Evolutionary conservation across 139 green algal genomes (phyloP).

Genomic region (Asterochloris sp.): DNA sequence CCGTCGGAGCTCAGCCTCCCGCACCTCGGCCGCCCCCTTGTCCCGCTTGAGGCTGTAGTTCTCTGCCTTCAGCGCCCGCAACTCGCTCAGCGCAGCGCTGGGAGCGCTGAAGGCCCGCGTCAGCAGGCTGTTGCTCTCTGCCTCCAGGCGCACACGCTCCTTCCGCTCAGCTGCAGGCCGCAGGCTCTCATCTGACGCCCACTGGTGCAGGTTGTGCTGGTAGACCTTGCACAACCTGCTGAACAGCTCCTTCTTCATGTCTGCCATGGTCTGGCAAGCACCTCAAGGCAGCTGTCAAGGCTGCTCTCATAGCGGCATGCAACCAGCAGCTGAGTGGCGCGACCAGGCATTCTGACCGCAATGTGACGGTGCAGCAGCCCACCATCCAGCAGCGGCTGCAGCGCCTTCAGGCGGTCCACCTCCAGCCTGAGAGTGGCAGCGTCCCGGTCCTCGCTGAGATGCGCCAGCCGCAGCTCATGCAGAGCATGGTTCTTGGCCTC

Average conservation of each 20-base stretch:
- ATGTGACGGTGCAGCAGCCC: not conserved
- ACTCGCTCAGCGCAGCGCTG: conserved; percentile 19
- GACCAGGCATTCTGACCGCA: no score
- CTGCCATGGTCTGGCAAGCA: no score
- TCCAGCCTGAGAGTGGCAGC: conserved; percentile 5
- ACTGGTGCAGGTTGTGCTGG: not conserved
- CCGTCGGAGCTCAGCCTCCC: conserved; percentile 43
- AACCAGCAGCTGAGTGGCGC: no score
- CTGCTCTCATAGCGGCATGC: no score
- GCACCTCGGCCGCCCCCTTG: conserved; percentile 44
- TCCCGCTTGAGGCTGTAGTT: conserved; percentile 45
- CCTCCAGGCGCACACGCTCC: conserved; percentile 11
- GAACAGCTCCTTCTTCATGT: no score
- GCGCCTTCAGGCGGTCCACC: not conserved
- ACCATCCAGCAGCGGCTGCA: conserved; percentile 18
- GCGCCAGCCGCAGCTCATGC: conserved; percentile 16
- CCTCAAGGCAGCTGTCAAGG: no score
- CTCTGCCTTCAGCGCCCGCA: conserved; percentile 46
- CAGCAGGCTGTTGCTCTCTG: conserved; percentile 19
- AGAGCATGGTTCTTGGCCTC: conserved; percentile 1
- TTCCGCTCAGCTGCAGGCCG: conserved; percentile 5
- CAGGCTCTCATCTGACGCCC: not conserved
- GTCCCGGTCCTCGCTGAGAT: conserved; percentile 12
- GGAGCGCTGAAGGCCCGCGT: conserved; percentile 3
- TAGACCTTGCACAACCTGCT: not conserved